A percentile compares a stretch with the other conserved stretches of the same genome.
phyloP scores from a whole-genome alignment of 2,329 filamentous ascomycete genomes.

The Fusarium anthophilum region DNA sequence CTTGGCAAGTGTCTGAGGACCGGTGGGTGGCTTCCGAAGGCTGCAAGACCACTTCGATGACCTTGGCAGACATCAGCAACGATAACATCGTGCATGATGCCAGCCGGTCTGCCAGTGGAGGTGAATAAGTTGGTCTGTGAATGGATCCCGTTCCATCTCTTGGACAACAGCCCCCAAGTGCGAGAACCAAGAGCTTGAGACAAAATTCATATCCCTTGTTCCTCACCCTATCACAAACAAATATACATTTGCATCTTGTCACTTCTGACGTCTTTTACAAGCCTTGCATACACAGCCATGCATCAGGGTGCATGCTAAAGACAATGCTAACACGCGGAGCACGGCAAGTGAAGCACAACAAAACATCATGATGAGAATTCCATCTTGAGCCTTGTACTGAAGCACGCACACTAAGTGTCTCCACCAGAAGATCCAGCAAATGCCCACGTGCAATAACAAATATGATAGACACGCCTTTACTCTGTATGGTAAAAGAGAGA shows the following conservation, averaged over 20 bases:
- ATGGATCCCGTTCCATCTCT: slow-evolving; percentile 1
- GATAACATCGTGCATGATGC: not conserved
- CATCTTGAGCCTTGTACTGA: slow-evolving; percentile 1
- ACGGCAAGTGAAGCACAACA: not conserved
- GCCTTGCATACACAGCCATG: not conserved
- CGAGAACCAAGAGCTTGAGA: not conserved
- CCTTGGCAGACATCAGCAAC: slow-evolving; percentile 10
- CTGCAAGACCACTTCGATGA: not conserved
- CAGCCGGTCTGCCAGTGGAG: not conserved
- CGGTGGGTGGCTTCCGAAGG: not conserved
- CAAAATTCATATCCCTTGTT: not conserved
- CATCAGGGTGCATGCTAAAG: not conserved
- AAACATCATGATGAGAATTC: not conserved
- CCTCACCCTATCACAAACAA: not conserved
- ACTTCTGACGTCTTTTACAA: slow-evolving; percentile 5
- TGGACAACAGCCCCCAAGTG: slow-evolving; percentile 1
- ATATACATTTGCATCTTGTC: slow-evolving; percentile 14
- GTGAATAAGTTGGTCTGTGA: not conserved
- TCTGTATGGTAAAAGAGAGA: slow-evolving; percentile 21
- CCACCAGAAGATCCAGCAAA: slow-evolving; percentile 19
- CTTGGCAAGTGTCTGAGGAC: not conserved
- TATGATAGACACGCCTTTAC: slow-evolving; percentile 15
- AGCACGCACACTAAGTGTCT: not conserved
- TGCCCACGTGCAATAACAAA: slow-evolving; percentile 24
- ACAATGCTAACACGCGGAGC: not conserved